Base-by-base conservation (phyloP, 208 protist genomes). In the Spongospora subterranea region DNA sequence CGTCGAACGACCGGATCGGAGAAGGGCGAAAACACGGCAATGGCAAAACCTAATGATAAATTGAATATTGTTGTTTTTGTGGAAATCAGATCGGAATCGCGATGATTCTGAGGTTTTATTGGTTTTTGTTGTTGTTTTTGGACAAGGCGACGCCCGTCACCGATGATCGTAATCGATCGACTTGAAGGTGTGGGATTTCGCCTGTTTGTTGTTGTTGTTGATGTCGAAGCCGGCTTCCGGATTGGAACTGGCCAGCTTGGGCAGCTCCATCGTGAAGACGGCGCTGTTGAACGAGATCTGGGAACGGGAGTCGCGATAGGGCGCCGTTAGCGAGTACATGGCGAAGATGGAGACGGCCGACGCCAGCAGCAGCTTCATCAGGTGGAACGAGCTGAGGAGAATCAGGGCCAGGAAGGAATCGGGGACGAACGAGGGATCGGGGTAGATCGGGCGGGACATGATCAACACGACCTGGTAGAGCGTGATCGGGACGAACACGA, bases 401-500 rank as follows among this genome's bases (percentile, higher is more conserved):
- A 82, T 6, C 35, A 82, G 71, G 17, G n/a, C 6, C 35, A n/a
- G 13, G n/a, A 82, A 82, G 35, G 17, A 40, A 20, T n/a, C 13
- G 17, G 71, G 71, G 13, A 82, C 13, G 71, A 82, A 43, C n/a
- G 6, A 6, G 17, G 71, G 6, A 43, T 82, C n/a, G 17, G 71
- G 71, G n/a, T 82, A 82, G 17, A 35, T 20, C 13, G 35, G 35
- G 6, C 17, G 17, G 13, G 35, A 35, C 35, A 43, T 6, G 17
- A 82, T 35, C 6, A 43, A 40, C 6, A 82, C n/a, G 71, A 35
- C n/a, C 13, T 43, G 17, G 17, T 35, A 13, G 6, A 82, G 71
- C 17, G n/a, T 82, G 35, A 82, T n/a, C 17, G 71, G 71, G n/a
- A 82, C 71, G n/a, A 82, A 82, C 6, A 82, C 35, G 71, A 35